Conservation (phyloP, 768 basidiomycete genomes). For the Russula brevipes region DNA sequence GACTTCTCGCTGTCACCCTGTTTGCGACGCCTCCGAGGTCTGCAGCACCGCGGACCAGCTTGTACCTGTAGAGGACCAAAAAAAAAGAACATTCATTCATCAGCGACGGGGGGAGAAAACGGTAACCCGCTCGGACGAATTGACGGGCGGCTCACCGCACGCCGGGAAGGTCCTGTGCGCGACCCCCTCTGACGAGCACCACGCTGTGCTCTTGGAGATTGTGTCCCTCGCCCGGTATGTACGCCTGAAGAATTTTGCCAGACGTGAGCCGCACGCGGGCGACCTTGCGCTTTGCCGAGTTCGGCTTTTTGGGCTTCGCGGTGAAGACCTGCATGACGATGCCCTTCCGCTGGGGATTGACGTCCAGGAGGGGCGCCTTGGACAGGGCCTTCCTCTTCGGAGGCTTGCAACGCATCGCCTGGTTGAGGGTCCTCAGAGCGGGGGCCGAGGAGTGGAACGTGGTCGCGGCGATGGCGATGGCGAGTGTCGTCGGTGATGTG, state of each 20-base stretch:
- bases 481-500: constrained; percentile 26
- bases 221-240: constrained; percentile 96
- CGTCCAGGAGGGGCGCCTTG: constrained; percentile 77
- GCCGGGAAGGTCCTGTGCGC: constrained; percentile 97
- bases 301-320: constrained; percentile 93
- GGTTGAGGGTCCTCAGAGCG: constrained; percentile 72
- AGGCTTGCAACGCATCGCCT: constrained; percentile 72
- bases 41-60: constrained; percentile 86
- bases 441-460: constrained; percentile 60
- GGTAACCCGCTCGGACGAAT: neutral
- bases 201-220: constrained; percentile 98
- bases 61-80: constrained; percentile 60
- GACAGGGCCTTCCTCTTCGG: constrained; percentile 43
- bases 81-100: neutral
- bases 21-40: constrained; percentile 90
- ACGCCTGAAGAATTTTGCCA: constrained; percentile 86
- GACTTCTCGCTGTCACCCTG: constrained; percentile 74
- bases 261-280: constrained; percentile 88
- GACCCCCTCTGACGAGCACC: constrained; percentile 89
- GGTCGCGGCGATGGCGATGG: constrained; percentile 40
- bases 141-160: constrained; percentile 59
- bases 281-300: constrained; percentile 97
- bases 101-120: neutral
- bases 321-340: constrained; percentile 81
- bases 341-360: constrained; percentile 83